phyloP scores from a whole-genome alignment of 352 stramenopile species.

The Phytophthora litchii region DNA sequence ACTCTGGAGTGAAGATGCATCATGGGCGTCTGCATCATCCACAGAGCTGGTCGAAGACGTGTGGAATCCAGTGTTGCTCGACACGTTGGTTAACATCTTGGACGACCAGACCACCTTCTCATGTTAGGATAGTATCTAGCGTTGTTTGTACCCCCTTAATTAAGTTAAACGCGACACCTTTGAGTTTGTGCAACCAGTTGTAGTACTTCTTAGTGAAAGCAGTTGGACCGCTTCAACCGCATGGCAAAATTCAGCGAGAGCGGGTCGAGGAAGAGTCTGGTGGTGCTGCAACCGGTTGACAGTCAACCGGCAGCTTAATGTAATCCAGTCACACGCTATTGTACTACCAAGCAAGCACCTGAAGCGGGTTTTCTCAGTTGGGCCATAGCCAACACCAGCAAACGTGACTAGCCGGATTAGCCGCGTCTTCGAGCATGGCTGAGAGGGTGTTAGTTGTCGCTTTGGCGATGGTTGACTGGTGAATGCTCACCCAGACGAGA shows the following conservation, averaged over 20 bases:
- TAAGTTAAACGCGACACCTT: constrained; percentile 14
- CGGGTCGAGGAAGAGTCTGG: not conserved
- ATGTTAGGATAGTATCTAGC: constrained; percentile 11
- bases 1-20: constrained; percentile 20
- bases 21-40: constrained; percentile 8
- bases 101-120: constrained; percentile 32
- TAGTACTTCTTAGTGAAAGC: constrained; percentile 3
- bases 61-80: constrained; percentile 32
- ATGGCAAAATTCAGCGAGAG: constrained; percentile 21
- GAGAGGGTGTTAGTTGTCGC: not conserved
- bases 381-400: not conserved
- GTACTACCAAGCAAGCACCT: too few relatives aligned
- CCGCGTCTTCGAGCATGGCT: constrained; percentile 25
- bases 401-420: constrained; percentile 6
- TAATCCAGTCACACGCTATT: too few relatives aligned
- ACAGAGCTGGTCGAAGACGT: constrained; percentile 32
- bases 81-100: constrained; percentile 37
- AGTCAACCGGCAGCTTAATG: too few relatives aligned
- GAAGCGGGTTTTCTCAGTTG: not conserved
- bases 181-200: constrained; percentile 6
- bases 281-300: constrained; percentile 12
- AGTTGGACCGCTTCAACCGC: constrained; percentile 8
- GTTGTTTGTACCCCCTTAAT: constrained; percentile 1
- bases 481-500: constrained; percentile 7
- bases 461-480: not conserved